phyloP scores from a whole-genome alignment of 2,329 filamentous ascomycete genomes.

The Talaromyces sp. region DNA sequence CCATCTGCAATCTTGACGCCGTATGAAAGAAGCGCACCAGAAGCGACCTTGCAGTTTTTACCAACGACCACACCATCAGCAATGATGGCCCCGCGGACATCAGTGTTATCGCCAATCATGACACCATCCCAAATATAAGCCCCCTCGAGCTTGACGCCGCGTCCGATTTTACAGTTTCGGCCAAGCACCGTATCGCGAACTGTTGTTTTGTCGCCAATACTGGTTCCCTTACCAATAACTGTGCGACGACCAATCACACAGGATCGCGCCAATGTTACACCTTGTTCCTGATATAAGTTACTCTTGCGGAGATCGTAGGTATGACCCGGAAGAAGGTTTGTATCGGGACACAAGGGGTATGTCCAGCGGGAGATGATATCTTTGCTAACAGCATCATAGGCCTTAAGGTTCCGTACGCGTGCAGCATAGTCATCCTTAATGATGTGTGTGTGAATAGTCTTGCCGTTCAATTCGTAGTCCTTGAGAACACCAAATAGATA shows the following conservation, averaged over 20 bases:
- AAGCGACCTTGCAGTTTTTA: conserved; percentile 67
- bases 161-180: conserved; percentile 81
- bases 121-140: conserved; percentile 89
- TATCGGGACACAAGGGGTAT: conserved; percentile 86
- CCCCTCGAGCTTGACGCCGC: conserved; percentile 75
- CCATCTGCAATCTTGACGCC: conserved; percentile 71
- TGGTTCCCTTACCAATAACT: conserved; percentile 75
- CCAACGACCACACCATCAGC: conserved; percentile 74
- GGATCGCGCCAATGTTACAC: conserved; percentile 73
- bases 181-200: conserved; percentile 81
- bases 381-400: conserved; percentile 85
- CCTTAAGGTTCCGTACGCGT: conserved; percentile 79
- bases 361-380: conserved; percentile 88
- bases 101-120: conserved; percentile 72
- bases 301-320: conserved; percentile 72
- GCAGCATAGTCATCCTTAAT: conserved; percentile 82
- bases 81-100: conserved; percentile 72
- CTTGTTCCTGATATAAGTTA: conserved; percentile 76
- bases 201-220: conserved; percentile 70
- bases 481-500: conserved; percentile 92
- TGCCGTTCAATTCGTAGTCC: conserved; percentile 95
- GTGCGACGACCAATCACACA: conserved; percentile 69
- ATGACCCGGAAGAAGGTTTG: conserved; percentile 77
- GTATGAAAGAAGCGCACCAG: conserved; percentile 78
- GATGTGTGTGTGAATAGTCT: conserved; percentile 92